Conservation (phyloP, 2,329 filamentous ascomycete species). For the Dothistroma pini region DNA sequence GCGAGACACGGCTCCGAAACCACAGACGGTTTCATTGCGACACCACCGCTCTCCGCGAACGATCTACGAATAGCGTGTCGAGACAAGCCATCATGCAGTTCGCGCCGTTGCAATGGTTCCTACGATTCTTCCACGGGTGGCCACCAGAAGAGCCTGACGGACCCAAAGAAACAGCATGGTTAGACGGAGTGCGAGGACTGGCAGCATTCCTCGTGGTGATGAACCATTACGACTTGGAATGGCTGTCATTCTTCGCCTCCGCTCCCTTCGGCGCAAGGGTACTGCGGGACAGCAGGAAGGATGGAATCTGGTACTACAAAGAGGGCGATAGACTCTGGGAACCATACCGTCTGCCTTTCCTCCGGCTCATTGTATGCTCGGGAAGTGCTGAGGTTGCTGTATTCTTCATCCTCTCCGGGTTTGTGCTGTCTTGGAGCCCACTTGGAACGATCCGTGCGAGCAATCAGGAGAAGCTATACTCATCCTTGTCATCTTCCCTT, state of each 20-base stretch:
- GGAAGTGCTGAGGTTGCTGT: slow-evolving; percentile 10
- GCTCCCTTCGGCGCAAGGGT: slow-evolving; percentile 8
- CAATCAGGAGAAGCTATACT: slow-evolving; percentile 4
- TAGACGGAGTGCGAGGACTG: slow-evolving; percentile 11
- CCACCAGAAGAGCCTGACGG: background rate
- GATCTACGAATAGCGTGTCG: background rate
- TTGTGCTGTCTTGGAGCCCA: slow-evolving; percentile 8
- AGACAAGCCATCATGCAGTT: background rate
- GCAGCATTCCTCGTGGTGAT: slow-evolving; percentile 12
- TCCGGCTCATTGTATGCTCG: slow-evolving; percentile 6
- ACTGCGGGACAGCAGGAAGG: background rate
- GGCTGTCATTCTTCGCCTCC: background rate
- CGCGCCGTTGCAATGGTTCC: background rate
- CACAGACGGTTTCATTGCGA: background rate
- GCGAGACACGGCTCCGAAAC: background rate
- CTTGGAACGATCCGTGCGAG: background rate
- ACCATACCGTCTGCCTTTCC: slow-evolving; percentile 9
- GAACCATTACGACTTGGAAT: slow-evolving; percentile 7
- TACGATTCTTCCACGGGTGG: background rate
- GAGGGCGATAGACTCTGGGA: slow-evolving; percentile 3
- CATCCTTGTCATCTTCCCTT: slow-evolving; percentile 2
- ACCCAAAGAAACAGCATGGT: slow-evolving; percentile 9
- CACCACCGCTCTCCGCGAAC: background rate
- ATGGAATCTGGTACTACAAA: slow-evolving; percentile 2
- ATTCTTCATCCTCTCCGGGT: slow-evolving; percentile 13